A percentile compares a stretch with the other conserved stretches of the same genome.
Conservation (phyloP, 2,329 filamentous ascomycete species). For the Pleurostoma richardsiae region DNA sequence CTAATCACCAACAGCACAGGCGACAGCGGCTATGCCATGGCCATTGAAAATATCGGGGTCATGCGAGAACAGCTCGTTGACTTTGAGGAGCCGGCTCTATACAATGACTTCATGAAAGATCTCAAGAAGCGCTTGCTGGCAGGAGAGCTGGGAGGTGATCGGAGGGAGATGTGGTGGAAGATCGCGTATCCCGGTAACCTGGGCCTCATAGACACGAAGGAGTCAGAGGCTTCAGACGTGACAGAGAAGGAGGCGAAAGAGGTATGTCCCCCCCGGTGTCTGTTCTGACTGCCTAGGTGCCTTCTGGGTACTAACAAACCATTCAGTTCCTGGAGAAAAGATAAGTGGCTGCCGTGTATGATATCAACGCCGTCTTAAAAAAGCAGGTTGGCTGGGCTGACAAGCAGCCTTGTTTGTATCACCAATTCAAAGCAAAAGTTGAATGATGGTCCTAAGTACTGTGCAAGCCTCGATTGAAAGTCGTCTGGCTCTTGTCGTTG, state of each 20-base stretch:
- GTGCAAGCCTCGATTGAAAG: too few species aligned
- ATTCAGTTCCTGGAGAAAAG: too few species aligned
- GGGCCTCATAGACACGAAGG: constrained; percentile 64
- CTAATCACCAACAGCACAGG: constrained; percentile 71
- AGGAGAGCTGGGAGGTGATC: constrained; percentile 68
- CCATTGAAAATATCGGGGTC: constrained; percentile 69
- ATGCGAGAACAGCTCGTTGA: constrained; percentile 74
- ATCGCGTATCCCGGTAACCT: constrained; percentile 57
- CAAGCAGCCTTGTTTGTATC: too few species aligned
- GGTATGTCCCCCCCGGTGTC: constrained; percentile 25
- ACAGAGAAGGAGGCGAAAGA: constrained; percentile 66
- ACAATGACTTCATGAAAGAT: constrained; percentile 66
- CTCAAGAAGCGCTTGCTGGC: constrained; percentile 69
- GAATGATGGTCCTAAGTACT: too few species aligned
- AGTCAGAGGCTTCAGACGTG: constrained; percentile 61
- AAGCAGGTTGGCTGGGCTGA: too few species aligned
- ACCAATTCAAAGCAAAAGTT: too few species aligned
- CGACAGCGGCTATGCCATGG: constrained; percentile 67
- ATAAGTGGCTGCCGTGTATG: too few species aligned
- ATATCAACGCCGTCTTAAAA: too few species aligned
- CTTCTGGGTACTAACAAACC: too few species aligned
- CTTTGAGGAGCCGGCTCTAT: constrained; percentile 70
- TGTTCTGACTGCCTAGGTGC: too few species aligned
- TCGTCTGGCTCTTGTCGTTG: too few species aligned
- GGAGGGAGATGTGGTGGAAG: constrained; percentile 77